Percentiles rank a stretch among this genome's conserved stretches.
Evolutionary conservation across 140 eudicot genomes (phyloP).

Genomic region (Anethum foeniculum): DNA sequence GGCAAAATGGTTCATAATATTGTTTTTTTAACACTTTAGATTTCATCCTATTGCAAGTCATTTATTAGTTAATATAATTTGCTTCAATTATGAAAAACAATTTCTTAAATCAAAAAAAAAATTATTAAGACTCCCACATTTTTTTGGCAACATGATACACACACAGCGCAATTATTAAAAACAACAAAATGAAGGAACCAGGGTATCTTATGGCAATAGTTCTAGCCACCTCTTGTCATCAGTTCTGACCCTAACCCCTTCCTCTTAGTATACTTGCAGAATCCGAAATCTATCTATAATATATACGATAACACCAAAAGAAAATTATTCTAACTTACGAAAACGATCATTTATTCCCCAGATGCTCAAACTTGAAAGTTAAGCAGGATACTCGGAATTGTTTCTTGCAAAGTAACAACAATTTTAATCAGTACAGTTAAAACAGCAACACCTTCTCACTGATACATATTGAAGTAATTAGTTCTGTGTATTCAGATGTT

Average conservation of each 20-base stretch:
- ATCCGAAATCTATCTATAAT: neutral
- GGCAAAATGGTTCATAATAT: too few species aligned
- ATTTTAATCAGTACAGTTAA: neutral
- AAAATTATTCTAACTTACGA: neutral
- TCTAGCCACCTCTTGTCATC: neutral
- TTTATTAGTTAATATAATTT: too few species aligned
- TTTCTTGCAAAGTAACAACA: neutral
- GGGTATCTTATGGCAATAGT: neutral
- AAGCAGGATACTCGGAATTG: neutral
- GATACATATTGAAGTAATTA: neutral
- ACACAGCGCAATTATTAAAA: neutral
- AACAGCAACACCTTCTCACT: neutral
- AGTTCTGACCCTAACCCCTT: neutral
- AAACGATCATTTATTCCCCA: neutral
- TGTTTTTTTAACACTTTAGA: too few species aligned
- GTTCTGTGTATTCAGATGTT: neutral
- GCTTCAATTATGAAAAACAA: neutral
- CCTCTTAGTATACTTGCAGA: too few species aligned
- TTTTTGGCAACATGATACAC: too few species aligned
- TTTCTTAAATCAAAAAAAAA: too few species aligned
- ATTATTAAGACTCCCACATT: too few species aligned
- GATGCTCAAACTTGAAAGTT: neutral
- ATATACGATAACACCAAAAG: neutral
- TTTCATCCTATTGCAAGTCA: too few species aligned
- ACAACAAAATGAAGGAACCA: neutral